Evolutionary conservation across 1,139 yeast genomes (phyloP).

Genomic region (Williopsis jadinii): DNA sequence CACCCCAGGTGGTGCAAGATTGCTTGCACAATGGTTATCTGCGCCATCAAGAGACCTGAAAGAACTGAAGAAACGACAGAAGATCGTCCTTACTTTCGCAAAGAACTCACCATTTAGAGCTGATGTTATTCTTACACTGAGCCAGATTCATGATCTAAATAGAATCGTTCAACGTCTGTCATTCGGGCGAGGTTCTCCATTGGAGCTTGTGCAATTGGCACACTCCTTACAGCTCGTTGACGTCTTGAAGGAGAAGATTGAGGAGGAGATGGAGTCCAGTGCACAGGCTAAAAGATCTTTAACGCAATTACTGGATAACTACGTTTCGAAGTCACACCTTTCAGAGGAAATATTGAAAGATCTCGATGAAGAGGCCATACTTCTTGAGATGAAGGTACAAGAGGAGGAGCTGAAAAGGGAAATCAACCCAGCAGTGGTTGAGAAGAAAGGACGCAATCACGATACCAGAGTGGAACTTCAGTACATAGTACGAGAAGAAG

Average conservation of each 20-base stretch:
- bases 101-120: slow-evolving; percentile 33
- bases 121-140: slow-evolving; percentile 27
- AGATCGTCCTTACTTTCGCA: slow-evolving; percentile 48
- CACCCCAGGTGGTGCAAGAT: slow-evolving; percentile 76
- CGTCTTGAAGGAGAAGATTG: slow-evolving; percentile 9
- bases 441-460: background rate
- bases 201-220: slow-evolving; percentile 39
- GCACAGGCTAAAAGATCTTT: slow-evolving; percentile 1
- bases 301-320: slow-evolving; percentile 1
- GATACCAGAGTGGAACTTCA: background rate
- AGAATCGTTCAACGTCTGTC: slow-evolving; percentile 49
- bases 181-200: slow-evolving; percentile 36
- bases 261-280: background rate
- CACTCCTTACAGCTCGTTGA: slow-evolving; percentile 28
- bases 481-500: slow-evolving; percentile 24
- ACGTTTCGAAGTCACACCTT: slow-evolving; percentile 15
- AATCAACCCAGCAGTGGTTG: slow-evolving; percentile 7
- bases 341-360: slow-evolving; percentile 23
- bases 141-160: slow-evolving; percentile 40
- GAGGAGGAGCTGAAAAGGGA: slow-evolving; percentile 10
- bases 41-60: slow-evolving; percentile 63
- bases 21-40: slow-evolving; percentile 73
- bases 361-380: slow-evolving; percentile 24
- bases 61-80: slow-evolving; percentile 56
- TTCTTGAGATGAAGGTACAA: slow-evolving; percentile 10